Base-by-base conservation (phyloP, 2,329 filamentous ascomycete genomes). In the Epichloe glyceriae region DNA sequence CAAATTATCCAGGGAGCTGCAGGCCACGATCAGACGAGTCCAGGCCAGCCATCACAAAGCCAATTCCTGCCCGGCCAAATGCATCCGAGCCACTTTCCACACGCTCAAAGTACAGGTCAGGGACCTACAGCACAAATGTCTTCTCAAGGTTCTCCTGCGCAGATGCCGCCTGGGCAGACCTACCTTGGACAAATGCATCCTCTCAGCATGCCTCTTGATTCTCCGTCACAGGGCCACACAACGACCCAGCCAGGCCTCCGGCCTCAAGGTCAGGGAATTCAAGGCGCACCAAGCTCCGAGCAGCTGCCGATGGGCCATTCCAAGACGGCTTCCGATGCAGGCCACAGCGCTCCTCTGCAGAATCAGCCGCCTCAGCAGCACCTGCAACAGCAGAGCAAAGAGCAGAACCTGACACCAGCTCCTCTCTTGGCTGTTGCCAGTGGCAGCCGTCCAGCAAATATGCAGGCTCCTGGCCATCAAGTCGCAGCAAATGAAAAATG, bases 401-500 rank as follows among this genome's bases (percentile, higher is more conserved):
- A 46, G 17, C 41, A 46, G 7, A 48, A 50, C 38, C 42, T 47
- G 26, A 47, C 51, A 17, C 53, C 52, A 22, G 39, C 51, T 26
- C 50, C 54, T 10, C 26, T 52, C 8, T 54, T 53, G 12, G 49
- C 43, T 2, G 46, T 26, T 14, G 22, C 34, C 4, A 20, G 46
- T 3, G 37, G 48, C 7, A 45, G 22, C 26, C 42, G 20, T 19
- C 38, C 17, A 35, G 42, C 10, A 19, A 42, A 6, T 26, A 37
- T 19, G 22, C 43, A 50, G 17, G 10, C 26, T 35, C 14, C 15
- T 20, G 35, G 17, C 14, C n/a, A 15, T 26, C 14, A 22, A 14
- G 22, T 37, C 12, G 4, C 20, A 20, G 38, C 35, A 14, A 41
- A 52, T 34, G 50, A 56, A 39, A 59, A 57, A 40, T 62, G 60